Percentiles rank a stretch among this genome's conserved stretches.
Conservation (phyloP, 2,329 filamentous ascomycete species). For the Pseudogymnoascus sp. region DNA sequence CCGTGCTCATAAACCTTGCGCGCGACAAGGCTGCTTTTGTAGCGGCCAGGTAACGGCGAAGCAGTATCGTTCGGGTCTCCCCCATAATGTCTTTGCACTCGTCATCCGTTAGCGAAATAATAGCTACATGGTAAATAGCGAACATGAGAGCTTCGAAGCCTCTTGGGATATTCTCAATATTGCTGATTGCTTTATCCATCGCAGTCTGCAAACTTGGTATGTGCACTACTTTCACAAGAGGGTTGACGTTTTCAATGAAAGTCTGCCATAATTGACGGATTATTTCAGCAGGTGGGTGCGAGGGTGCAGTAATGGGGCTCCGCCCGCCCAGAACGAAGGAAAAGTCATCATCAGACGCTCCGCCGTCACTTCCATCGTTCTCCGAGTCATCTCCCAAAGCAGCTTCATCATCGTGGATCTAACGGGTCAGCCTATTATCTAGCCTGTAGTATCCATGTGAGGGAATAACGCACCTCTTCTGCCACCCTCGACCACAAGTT, state of each 20-base stretch:
- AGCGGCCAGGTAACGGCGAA: slow-evolving; percentile 31
- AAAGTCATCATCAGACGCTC: slow-evolving; percentile 23
- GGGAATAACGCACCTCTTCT: slow-evolving; percentile 21
- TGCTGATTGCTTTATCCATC: slow-evolving; percentile 52
- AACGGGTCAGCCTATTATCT: slow-evolving; percentile 11
- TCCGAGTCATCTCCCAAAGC: slow-evolving; percentile 17
- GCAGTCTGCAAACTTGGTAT: slow-evolving; percentile 55
- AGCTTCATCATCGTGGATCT: slow-evolving; percentile 24
- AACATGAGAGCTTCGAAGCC: slow-evolving; percentile 64
- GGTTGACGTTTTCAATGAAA: slow-evolving; percentile 62
- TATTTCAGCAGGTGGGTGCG: slow-evolving; percentile 34
- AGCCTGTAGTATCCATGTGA: neutral
- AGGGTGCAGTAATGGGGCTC: slow-evolving; percentile 17
- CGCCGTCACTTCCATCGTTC: slow-evolving; percentile 19
- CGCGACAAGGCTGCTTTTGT: slow-evolving; percentile 43
- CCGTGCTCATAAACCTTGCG: slow-evolving; percentile 50
- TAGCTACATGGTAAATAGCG: slow-evolving; percentile 52
- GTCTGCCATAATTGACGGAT: slow-evolving; percentile 60
- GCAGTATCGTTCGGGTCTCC: slow-evolving; percentile 16
- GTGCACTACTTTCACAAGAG: slow-evolving; percentile 60
- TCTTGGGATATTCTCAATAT: slow-evolving; percentile 25
- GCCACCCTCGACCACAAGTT: slow-evolving; percentile 25
- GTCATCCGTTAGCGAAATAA: slow-evolving; percentile 50
- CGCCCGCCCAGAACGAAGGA: slow-evolving; percentile 23
- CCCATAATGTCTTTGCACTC: slow-evolving; percentile 33